Percentiles rank a stretch among this genome's conserved stretches.
Evolutionary conservation across 73 alveolate species (phyloP).

Genomic region (Strombidium stylifer): DNA sequence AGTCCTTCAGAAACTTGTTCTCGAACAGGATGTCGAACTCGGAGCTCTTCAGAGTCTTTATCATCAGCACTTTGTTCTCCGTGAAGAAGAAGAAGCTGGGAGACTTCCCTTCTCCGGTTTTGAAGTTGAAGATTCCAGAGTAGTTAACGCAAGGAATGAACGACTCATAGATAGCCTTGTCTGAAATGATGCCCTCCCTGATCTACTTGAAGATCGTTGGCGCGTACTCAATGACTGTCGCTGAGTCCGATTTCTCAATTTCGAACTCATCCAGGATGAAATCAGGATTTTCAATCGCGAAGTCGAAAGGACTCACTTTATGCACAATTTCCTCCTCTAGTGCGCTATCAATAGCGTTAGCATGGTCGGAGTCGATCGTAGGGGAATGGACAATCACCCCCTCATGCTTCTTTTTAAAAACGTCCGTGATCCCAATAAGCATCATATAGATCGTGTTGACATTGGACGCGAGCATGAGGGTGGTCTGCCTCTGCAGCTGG

Average conservation of each 20-base stretch:
- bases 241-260: neutral
- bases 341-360: neutral
- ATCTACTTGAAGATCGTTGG: conserved; percentile 8
- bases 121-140: conserved; percentile 33
- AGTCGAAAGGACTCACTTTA: neutral
- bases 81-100: conserved; percentile 52
- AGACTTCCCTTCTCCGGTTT: conserved; percentile 49
- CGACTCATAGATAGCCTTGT: conserved; percentile 17
- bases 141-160: conserved; percentile 36
- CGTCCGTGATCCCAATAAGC: conserved; percentile 22
- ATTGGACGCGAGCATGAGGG: conserved; percentile 23
- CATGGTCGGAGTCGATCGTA: neutral
- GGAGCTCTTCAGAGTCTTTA: conserved; percentile 37
- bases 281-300: neutral
- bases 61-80: conserved; percentile 35
- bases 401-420: neutral
- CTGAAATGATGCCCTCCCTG: conserved; percentile 3
- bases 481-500: conserved; percentile 9
- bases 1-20: neutral
- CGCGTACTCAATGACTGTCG: conserved; percentile 19
- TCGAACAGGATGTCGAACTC: neutral
- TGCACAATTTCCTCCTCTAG: neutral
- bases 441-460: conserved; percentile 12
- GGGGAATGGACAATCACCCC: neutral
- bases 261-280: conserved; percentile 12